phyloP scores from a whole-genome alignment of 768 basidiomycete species.

The Filobasidium floriforme region DNA sequence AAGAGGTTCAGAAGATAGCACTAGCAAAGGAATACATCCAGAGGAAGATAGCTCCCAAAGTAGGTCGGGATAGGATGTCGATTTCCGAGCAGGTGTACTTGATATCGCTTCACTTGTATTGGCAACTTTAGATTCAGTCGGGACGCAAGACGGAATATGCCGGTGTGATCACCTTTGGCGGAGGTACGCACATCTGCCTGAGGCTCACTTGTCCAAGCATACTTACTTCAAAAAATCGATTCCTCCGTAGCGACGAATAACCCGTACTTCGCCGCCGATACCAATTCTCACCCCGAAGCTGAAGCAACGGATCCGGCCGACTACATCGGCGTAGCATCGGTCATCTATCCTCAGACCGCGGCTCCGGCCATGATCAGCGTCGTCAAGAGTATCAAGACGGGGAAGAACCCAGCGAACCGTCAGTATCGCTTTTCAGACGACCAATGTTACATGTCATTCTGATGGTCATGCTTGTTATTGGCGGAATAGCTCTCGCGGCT shows the following conservation, averaged over 20 bases:
- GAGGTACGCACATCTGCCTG: slow-evolving; percentile 50
- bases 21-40: slow-evolving; percentile 79
- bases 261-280: slow-evolving; percentile 32
- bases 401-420: slow-evolving; percentile 41
- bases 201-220: background rate
- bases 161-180: slow-evolving; percentile 81
- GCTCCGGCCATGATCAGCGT: slow-evolving; percentile 40
- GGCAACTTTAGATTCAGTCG: slow-evolving; percentile 66
- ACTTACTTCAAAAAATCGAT: background rate
- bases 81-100: background rate
- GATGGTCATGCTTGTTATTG: slow-evolving; percentile 1
- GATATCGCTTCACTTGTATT: background rate
- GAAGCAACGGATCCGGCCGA: slow-evolving; percentile 34
- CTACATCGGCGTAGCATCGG: slow-evolving; percentile 34
- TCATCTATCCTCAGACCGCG: slow-evolving; percentile 41
- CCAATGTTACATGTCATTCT: background rate
- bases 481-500: slow-evolving; percentile 73
- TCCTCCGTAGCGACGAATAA: slow-evolving; percentile 40
- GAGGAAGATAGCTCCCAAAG: slow-evolving; percentile 87
- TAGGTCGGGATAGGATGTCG: slow-evolving; percentile 37
- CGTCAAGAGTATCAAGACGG: slow-evolving; percentile 38
- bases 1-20: slow-evolving; percentile 68
- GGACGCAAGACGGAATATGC: slow-evolving; percentile 90
- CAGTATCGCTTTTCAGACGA: slow-evolving; percentile 16
- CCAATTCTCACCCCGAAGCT: slow-evolving; percentile 28